Base-by-base conservation (phyloP, 208 protist genomes). In the Trypanosomatidae sp. region DNA sequence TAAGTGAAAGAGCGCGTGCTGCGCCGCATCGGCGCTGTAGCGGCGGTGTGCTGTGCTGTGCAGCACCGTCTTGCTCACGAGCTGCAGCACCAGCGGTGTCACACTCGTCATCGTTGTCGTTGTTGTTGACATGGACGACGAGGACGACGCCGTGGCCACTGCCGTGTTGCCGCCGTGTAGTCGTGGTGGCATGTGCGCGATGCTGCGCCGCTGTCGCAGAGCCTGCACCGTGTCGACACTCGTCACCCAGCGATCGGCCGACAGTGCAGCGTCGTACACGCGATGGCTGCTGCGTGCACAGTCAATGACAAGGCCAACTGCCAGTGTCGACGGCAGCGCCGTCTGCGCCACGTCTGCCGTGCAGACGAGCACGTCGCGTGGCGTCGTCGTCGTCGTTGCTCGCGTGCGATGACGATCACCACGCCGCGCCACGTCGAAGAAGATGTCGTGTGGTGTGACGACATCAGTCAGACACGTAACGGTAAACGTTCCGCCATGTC, bases 61-160 rank as follows among this genome's bases (percentile, higher is more conserved):
- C 13, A 93, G 64, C 18, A 85, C 48, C 23, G 56, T 76, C 60
- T 84, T 87, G 1, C 79, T 66, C 44, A 93, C 89, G 10, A 93
- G 56, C 51, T 89, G 84, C 4, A 93, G 32, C 15, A 88, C 67
- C 63, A 89, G 26, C 37, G 27, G 6, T 42, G 13, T n/a, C 40
- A 7, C 13, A 44, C 4, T 16, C 30, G 15, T 43, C 26, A 18
- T 37, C 33, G 5, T 22, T 23, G 6, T 4, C 19, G 4, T 4
- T 33, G n/a, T 33, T 48, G 5, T 3, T 6, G 4, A 6, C 32
- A 6, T n/a, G 21, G 24, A 6, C 2, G 13, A 19, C 5, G 22
- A 11, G 42, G 26, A 61, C 15, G 20, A 48, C 46, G 4, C 3
- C 18, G 5, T 6, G 13, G 6, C 6, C 28, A 16, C 15, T 48